Evolutionary conservation across 2,329 filamentous ascomycete species (phyloP).

Genomic region (Colletotrichum tanaceti): DNA sequence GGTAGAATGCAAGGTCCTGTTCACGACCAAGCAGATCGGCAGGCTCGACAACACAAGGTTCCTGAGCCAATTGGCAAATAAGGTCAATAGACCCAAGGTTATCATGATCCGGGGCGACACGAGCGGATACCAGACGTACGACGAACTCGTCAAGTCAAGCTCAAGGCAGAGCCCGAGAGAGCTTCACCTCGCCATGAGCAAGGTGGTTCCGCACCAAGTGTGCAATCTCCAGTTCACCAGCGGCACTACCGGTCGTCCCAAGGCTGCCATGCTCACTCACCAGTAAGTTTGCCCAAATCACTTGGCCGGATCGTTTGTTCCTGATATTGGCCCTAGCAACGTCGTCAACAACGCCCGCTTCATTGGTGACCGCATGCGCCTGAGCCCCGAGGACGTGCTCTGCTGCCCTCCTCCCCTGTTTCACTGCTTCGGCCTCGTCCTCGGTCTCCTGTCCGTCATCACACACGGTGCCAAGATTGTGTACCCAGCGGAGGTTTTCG

Average conservation of each 20-base stretch:
- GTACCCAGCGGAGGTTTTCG: constrained; percentile 80
- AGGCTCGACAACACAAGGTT: constrained; percentile 71
- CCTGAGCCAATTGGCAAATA: constrained; percentile 63
- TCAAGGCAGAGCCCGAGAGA: constrained; percentile 59
- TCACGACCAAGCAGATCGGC: constrained; percentile 77
- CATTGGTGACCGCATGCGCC: constrained; percentile 79
- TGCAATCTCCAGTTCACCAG: constrained; percentile 82
- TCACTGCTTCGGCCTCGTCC: constrained; percentile 86
- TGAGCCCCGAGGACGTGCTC: constrained; percentile 74
- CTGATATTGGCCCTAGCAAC: constrained; percentile 55
- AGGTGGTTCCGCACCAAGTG: constrained; percentile 73
- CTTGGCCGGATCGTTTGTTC: background rate
- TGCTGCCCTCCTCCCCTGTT: constrained; percentile 88
- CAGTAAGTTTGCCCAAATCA: constrained; percentile 59
- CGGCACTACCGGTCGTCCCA: constrained; percentile 79
- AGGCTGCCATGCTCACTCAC: constrained; percentile 80
- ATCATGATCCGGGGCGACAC: constrained; percentile 70
- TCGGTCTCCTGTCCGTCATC: constrained; percentile 77
- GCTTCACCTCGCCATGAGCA: constrained; percentile 64
- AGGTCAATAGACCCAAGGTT: constrained; percentile 61
- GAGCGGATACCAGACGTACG: constrained; percentile 68
- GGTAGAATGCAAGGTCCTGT: constrained; percentile 77
- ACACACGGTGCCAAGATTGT: constrained; percentile 82
- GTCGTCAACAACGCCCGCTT: constrained; percentile 75
- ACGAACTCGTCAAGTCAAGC: constrained; percentile 66